A percentile compares a stretch with the other conserved stretches of the same genome.
These are phyloP conservation scores for Eugenia klotzschiana DNA, from an alignment of 441 rosid genomes.

Conservation along the genomic window DNA sequence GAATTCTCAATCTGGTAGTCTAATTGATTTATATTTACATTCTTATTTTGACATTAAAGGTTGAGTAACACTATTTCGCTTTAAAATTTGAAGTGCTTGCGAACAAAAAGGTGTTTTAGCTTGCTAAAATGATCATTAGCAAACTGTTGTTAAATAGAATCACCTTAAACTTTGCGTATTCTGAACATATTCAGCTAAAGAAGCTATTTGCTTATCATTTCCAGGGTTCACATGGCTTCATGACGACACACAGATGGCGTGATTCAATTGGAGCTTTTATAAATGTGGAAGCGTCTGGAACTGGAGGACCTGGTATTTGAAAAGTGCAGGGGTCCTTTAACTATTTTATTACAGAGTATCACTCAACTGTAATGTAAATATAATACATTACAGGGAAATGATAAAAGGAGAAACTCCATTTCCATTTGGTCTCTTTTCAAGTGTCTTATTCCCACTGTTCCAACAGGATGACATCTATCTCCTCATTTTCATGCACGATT, in stretches of 20 bases:
- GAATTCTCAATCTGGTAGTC: neutral
- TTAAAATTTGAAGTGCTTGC: neutral
- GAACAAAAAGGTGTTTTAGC: neutral
- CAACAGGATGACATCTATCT: neutral
- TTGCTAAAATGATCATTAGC: neutral
- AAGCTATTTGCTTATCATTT: neutral
- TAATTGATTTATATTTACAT: neutral
- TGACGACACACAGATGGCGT: constrained; percentile 74
- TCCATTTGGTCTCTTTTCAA: neutral
- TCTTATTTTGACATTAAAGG: neutral
- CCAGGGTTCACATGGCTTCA: constrained; percentile 95
- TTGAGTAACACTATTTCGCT: neutral
- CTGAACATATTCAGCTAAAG: neutral
- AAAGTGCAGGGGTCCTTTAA: neutral
- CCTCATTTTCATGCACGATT: neutral
- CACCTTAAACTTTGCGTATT: neutral
- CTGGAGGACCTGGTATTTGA: constrained; percentile 70
- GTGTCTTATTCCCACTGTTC: neutral
- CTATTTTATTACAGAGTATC: neutral
- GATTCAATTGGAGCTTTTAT: constrained; percentile 81
- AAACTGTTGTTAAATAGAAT: neutral
- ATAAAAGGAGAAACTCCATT: neutral
- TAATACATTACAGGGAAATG: neutral
- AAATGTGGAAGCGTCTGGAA: constrained; percentile 95
- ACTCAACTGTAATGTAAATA: neutral